phyloP scores from a whole-genome alignment of 495 filamentous ascomycete species.

The Physcia stellaris region DNA sequence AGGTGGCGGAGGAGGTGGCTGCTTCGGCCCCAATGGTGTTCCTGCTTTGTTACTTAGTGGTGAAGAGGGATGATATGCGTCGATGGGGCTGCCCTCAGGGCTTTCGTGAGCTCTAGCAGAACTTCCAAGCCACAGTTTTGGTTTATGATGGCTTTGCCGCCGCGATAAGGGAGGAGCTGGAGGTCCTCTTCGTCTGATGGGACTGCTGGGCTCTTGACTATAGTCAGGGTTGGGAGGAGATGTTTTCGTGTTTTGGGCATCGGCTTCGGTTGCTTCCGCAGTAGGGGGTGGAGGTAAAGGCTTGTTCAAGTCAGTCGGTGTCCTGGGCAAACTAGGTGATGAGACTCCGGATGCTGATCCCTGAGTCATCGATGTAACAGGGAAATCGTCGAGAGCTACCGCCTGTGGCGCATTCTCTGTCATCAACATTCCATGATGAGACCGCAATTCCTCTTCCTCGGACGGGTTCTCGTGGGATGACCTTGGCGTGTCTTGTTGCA shows the following conservation, averaged over 20 bases:
- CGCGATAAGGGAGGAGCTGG: constrained; percentile 36
- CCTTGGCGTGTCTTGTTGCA: constrained; percentile 28
- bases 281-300: constrained; percentile 31
- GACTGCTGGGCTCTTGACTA: background rate
- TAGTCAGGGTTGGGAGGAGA: background rate
- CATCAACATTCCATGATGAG: constrained; percentile 57
- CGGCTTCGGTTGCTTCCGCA: no score
- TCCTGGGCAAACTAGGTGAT: constrained; percentile 19
- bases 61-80: no score
- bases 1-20: constrained; percentile 34
- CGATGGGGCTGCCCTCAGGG: no score
- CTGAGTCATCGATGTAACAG: constrained; percentile 17
- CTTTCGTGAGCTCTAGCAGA: no score
- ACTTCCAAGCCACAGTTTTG: no score
- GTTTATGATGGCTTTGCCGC: constrained; percentile 37
- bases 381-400: constrained; percentile 18
- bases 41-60: no score
- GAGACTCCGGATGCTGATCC: no score
- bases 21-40: no score
- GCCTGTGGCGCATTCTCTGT: constrained; percentile 20
- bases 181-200: constrained; percentile 14
- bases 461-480: constrained; percentile 31
- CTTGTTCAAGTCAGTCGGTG: constrained; percentile 31
- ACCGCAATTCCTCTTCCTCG: constrained; percentile 25
- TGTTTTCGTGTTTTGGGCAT: constrained; percentile 1